Evolutionary conservation across 495 filamentous ascomycete genomes (phyloP), one percentile per base, ranked within the genome.

Genomic region (Talaromyces ruber): DNA sequence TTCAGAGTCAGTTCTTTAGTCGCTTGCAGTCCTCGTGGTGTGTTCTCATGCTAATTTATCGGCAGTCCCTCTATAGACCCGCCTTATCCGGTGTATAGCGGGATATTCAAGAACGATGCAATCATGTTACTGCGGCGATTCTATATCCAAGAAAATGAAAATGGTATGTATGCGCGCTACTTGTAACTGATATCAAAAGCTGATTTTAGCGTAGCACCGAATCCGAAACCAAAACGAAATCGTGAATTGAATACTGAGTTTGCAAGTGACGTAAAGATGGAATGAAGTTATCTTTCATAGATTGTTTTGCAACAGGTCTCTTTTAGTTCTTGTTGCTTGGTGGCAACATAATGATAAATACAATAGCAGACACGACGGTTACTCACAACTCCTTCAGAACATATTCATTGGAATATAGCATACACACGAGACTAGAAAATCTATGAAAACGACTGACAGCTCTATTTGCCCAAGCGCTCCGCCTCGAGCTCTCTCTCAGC

Each of bases 101-200:
- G 92, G 1, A 82, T 96, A 69, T 89, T 90, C 66, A 82, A 88
- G 16, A 86, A 94, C 64, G 91, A 97, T 67, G 92, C 93, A 0
- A 92, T 98, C 64, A 92, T 93, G 74, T 68, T 97, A 63, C 79
- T 98, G 63, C 82, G 95, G 60, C 86, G 91, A 60, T 98, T 98
- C 71, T 98, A 98, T 70, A 87, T 97, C 16, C 95, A 98, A 76
- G 91, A 98, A 71, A 98, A 98, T 72, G 88, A 86, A 54, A 87
- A 91, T 79, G 90, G 89, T 89, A 74, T 56, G 50, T 54, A 8
- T 25, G 4, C n/a, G n/a, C n/a, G n/a, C 21, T 26, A 26, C 6
- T 18, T 6, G 2, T 22, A n/a, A 26, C 4, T 25, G 11, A 6
- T 6, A 54, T 2, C 16, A 47, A 24, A n/a, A 37, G 22, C 55